Base-by-base conservation (phyloP, 352 stramenopile genomes). In the Globisporangium cylindrosporum region DNA sequence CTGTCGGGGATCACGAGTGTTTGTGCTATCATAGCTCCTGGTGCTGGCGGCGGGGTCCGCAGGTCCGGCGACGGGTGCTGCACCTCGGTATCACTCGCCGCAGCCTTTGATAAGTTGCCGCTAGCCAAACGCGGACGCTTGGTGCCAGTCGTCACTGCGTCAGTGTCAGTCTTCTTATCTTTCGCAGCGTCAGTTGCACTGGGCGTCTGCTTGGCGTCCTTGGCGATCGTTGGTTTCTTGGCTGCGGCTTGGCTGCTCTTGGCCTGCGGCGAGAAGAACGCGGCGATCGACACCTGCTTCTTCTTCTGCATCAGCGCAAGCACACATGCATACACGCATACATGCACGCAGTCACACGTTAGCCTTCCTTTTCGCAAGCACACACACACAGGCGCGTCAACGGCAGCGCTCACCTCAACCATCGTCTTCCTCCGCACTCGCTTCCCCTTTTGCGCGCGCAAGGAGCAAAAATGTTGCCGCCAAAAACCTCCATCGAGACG, bases 191-290 rank as follows among this genome's bases (percentile, higher is more conserved):
- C 24, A 9, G 15, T 5, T 3, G 34, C 9, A 20, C 18, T n/a
- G 1, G 24, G 15, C 15, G 54, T 24, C 60, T 66, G 34, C 43
- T 66, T 62, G 29, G n/a, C 29, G 34, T 10, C 27, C 18, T 38
- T 38, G 6, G 32, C 0, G 20, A 32, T 32, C n/a, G 56, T 62
- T 32, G 56, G 32, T 66, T 29, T 32, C 46, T 66, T 59, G 20
- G 38, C 49, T 10, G 59, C 62, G 32, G 73, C 48, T 9, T 68
- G 66, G 34, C 48, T 62, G 72, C 72, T 72, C 12, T 69, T 69
- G 29, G 57, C 66, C 25, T 81, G 81, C 12, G 88, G 88, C 51
- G 88, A 91, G 71, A 95, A 95, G 69, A 94, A 95, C 63, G 83
- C 70, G 49, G 81, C 79, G 71, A 95, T 91, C 12, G 83, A 87